phyloP scores from a whole-genome alignment of 331 rosid genomes.

The Ulmus americana region DNA sequence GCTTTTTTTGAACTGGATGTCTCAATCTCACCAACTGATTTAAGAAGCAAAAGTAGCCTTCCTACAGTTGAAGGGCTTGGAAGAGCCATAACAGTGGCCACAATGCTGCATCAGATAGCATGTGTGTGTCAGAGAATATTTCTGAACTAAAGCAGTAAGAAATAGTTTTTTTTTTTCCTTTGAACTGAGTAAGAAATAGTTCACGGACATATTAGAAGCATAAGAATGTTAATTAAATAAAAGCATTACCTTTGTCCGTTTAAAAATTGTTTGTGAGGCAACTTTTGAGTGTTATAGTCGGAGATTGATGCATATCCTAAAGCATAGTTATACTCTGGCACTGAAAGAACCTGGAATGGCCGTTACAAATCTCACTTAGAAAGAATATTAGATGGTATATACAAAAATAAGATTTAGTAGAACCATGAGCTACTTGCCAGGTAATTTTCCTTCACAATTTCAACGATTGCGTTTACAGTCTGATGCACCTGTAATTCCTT shows the following conservation, averaged over 20 bases:
- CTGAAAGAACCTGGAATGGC: conserved; percentile 56
- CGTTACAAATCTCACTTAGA: conserved; percentile 22
- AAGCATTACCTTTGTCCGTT: conserved; percentile 71
- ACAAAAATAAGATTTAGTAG: conserved; percentile 5
- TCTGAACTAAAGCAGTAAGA: too few species aligned
- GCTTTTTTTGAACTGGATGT: conserved; percentile 67
- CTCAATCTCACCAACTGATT: conserved; percentile 35
- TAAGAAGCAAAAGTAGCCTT: conserved; percentile 66
- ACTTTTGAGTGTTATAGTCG: conserved; percentile 73
- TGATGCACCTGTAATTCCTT: conserved; percentile 55
- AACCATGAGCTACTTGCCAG: conserved; percentile 52
- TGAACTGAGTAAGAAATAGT: neutral
- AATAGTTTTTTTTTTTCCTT: too few species aligned
- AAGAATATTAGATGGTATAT: conserved; percentile 3
- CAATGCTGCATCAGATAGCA: conserved; percentile 43
- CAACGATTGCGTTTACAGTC: conserved; percentile 67
- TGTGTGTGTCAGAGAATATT: too few species aligned
- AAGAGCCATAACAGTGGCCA: conserved; percentile 68
- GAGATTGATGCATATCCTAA: conserved; percentile 67
- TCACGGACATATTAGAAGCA: neutral
- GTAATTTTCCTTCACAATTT: conserved; percentile 81
- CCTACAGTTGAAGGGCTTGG: conserved; percentile 69
- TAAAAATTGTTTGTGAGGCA: conserved; percentile 47
- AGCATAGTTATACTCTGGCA: conserved; percentile 59
- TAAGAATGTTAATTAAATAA: neutral